Evolutionary conservation across 73 alveolate species (phyloP).

Genomic region (Uronychia setigera): DNA sequence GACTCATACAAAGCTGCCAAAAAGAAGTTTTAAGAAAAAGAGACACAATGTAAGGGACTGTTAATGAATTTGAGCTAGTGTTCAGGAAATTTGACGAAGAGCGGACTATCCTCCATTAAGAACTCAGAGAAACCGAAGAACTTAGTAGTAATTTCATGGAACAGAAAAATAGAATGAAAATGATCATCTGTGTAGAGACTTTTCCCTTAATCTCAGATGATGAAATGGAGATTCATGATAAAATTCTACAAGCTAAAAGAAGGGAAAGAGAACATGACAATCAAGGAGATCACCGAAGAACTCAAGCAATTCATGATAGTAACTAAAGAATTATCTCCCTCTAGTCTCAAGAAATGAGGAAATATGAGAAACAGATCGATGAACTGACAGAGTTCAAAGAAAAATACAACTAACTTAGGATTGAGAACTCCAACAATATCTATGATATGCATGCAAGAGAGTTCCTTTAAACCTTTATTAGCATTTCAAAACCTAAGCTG

Average conservation of each 20-base stretch:
- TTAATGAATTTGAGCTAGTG: background rate
- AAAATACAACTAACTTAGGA: background rate
- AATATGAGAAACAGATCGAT: conserved; percentile 1
- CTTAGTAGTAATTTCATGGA: conserved; percentile 1
- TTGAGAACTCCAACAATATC: conserved; percentile 6
- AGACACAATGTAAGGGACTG: background rate
- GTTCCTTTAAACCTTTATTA: too few relatives aligned
- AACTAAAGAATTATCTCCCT: background rate
- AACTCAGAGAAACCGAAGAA: conserved; percentile 2
- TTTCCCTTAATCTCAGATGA: background rate
- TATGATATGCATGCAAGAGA: conserved; percentile 16
- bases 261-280: conserved; percentile 15
- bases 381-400: conserved; percentile 9
- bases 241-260: conserved; percentile 14
- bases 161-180: conserved; percentile 9
- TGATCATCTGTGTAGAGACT: conserved; percentile 4
- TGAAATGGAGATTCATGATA: conserved; percentile 17
- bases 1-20: conserved; percentile 12
- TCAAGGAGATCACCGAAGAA: conserved; percentile 30
- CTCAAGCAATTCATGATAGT: conserved; percentile 14
- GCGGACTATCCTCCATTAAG: background rate
- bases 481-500: background rate
- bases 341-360: conserved; percentile 10
- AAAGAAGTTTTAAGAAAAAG: conserved; percentile 9
- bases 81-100: conserved; percentile 11